Evolutionary conservation across 352 stramenopile genomes (phyloP).

Genomic region (Pythium dissimile): DNA sequence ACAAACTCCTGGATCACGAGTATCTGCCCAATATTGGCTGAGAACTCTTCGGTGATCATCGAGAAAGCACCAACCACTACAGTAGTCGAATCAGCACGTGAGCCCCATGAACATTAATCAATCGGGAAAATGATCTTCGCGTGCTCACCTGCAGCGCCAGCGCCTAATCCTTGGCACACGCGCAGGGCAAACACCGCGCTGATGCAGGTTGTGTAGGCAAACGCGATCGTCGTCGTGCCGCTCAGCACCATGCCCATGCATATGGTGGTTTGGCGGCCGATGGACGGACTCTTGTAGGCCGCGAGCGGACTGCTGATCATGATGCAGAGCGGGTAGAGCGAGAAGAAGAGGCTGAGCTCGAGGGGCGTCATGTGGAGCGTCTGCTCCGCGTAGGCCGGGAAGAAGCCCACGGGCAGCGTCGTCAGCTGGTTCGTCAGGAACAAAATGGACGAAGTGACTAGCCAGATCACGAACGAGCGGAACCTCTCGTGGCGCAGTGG

Average conservation of each 20-base stretch:
- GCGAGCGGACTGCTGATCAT: conserved; percentile 68
- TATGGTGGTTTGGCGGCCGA: conserved; percentile 64
- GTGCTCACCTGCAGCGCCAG: conserved; percentile 43
- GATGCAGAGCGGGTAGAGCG: conserved; percentile 69
- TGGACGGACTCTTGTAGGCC: conserved; percentile 32
- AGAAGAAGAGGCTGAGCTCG: conserved; percentile 68
- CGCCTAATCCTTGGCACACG: conserved; percentile 55
- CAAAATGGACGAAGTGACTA: conserved; percentile 44
- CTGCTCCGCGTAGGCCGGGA: conserved; percentile 50
- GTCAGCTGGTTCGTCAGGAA: conserved; percentile 77
- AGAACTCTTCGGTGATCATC: conserved; percentile 69
- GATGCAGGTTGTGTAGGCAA: conserved; percentile 47
- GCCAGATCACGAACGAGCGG: conserved; percentile 44
- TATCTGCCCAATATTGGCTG: conserved; percentile 41
- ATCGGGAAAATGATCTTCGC: background rate
- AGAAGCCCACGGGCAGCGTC: conserved; percentile 73
- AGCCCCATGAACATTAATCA: background rate
- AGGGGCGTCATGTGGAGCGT: conserved; percentile 39
- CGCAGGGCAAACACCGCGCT: conserved; percentile 43
- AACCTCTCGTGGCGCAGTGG: conserved; percentile 41
- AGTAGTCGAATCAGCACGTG: background rate
- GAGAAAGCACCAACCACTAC: conserved; percentile 61
- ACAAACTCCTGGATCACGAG: conserved; percentile 65
- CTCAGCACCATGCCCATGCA: conserved; percentile 66
- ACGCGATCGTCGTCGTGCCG: conserved; percentile 56